Base-by-base conservation (phyloP, 2,329 filamentous ascomycete species). In the Botrytis elliptica region DNA sequence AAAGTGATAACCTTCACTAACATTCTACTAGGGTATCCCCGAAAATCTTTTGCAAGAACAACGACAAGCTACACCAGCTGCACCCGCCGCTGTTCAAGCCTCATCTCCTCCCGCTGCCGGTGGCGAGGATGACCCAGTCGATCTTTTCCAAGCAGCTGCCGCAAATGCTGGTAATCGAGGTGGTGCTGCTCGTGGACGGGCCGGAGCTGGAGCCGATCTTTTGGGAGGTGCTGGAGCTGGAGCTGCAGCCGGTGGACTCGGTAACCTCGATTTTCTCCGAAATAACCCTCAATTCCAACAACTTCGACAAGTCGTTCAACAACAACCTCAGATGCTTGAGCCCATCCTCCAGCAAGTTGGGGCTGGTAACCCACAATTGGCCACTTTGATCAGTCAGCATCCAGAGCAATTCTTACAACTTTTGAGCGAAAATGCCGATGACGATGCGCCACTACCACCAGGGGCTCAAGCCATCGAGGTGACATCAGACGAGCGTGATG, bases 201-300 rank as follows among this genome's bases (percentile, higher is more conserved):
- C 82, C 62, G 84, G 81, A 71, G 83, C 84, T n/a, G 84, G 82
- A 73, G 84, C 81, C 74, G 81, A 79, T 70, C 84, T 83, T n/a
- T 84, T 83, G 14, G 84, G 83, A 38, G 86, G 83, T 55, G 83
- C 79, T 7, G 49, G 25, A 14, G 49, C 49, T 10, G 84, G 83
- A 42, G 86, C 83, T 33, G 83, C 81, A 71, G 85, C 83, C 64
- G 84, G 84, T 74, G 88, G 88, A 59, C 85, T 93, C 40, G 92
- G 92, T 40, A 97, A 95, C 81, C 89, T 99, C 74, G 95, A 98
- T 77, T 98, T 97, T 83, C 86, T 99, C 73, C 92, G 96, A 80
- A 93, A 95, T 83, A 98, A 98, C 83, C 92, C 95, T 38, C 95
- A 98, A 83, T 99, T 99, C 85, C 96, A 98, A 85, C 96, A 99